Conservation (phyloP, 257 asterid species). For the Verbascum thapsus region DNA sequence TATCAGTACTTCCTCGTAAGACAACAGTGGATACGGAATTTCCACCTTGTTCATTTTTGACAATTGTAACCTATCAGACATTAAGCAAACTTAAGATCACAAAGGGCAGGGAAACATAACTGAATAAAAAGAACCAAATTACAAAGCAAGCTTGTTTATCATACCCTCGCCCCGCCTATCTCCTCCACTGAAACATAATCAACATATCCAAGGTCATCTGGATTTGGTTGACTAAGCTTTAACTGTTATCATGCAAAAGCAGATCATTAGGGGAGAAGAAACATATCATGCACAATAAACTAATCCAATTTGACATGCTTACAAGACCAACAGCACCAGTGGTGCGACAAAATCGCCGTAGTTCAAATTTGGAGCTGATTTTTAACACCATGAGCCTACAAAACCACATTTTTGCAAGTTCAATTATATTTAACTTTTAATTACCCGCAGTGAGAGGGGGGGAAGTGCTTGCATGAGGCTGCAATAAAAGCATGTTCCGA, state of each 20-base stretch:
- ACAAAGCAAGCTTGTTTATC: slow-evolving; percentile 25
- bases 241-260: slow-evolving; percentile 56
- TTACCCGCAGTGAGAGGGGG: not conserved
- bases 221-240: slow-evolving; percentile 82
- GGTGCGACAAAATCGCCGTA: slow-evolving; percentile 92
- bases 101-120: slow-evolving; percentile 14
- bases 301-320: slow-evolving; percentile 37
- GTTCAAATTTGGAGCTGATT: slow-evolving; percentile 94
- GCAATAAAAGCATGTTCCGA: slow-evolving; percentile 1
- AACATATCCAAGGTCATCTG: slow-evolving; percentile 93
- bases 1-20: slow-evolving; percentile 94
- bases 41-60: slow-evolving; percentile 95
- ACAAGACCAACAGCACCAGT: slow-evolving; percentile 91
- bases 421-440: slow-evolving; percentile 15
- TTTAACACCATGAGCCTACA: slow-evolving; percentile 91
- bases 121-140: slow-evolving; percentile 18
- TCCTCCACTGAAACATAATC: slow-evolving; percentile 97
- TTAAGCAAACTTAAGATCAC: slow-evolving; percentile 19
- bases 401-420: slow-evolving; percentile 30
- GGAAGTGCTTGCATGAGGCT: not conserved
- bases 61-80: slow-evolving; percentile 82
- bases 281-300: not conserved
- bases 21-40: slow-evolving; percentile 88
- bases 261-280: slow-evolving; percentile 32
- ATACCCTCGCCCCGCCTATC: slow-evolving; percentile 96